phyloP scores from a whole-genome alignment of 2,329 filamentous ascomycete genomes.

The Tothia fuscella region DNA sequence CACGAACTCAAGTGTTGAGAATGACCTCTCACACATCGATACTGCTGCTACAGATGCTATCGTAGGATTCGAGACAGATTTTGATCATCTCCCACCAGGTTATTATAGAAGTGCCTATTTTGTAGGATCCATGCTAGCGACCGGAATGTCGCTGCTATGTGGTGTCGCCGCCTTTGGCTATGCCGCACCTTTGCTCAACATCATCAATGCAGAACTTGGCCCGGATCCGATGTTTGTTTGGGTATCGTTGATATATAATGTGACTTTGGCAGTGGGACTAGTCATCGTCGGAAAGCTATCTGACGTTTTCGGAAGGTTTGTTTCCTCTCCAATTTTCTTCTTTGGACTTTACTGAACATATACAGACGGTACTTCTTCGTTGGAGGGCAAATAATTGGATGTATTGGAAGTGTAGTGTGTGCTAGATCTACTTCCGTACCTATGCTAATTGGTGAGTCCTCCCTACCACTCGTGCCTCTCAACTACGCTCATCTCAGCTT shows the following conservation, averaged over 20 bases:
- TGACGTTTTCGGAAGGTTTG: slow-evolving; percentile 4
- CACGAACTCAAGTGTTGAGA: too few relatives aligned
- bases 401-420: slow-evolving; percentile 10
- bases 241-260: slow-evolving; percentile 9
- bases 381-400: not conserved
- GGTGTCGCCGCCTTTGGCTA: slow-evolving; percentile 5
- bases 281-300: slow-evolving; percentile 20
- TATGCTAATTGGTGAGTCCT: slow-evolving; percentile 11
- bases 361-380: slow-evolving; percentile 6
- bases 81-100: slow-evolving; percentile 6
- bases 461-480: slow-evolving; percentile 15
- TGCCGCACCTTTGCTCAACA: slow-evolving; percentile 4
- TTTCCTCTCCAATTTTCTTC: not conserved
- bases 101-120: slow-evolving; percentile 7
- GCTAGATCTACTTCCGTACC: slow-evolving; percentile 12
- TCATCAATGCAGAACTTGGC: slow-evolving; percentile 23
- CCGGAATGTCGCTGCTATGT: slow-evolving; percentile 1
- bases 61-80: slow-evolving; percentile 11
- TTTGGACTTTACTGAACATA: not conserved
- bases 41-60: slow-evolving; percentile 9
- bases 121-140: slow-evolving; percentile 5
- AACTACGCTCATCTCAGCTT: slow-evolving; percentile 12
- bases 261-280: slow-evolving; percentile 16
- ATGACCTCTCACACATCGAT: slow-evolving; percentile 1
- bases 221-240: slow-evolving; percentile 23